Percentiles rank a stretch among this genome's conserved stretches.
These are phyloP conservation scores for Cicer bijugum DNA, from an alignment of 306 rosid species.

Conservation along the genomic window DNA sequence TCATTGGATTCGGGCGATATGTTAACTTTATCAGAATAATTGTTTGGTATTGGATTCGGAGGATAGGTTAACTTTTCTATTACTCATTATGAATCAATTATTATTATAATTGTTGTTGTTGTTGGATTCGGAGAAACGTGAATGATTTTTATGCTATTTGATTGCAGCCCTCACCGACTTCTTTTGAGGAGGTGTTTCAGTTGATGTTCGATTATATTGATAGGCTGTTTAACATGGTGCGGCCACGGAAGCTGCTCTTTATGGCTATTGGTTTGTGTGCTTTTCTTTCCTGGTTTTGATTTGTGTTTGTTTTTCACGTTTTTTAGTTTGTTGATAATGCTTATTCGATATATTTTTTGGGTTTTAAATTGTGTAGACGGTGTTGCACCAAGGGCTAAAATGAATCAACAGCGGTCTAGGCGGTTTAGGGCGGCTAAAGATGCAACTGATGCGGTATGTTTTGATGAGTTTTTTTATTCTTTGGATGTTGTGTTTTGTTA, in stretches of 20 bases:
- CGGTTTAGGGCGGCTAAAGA: slow-evolving; percentile 97
- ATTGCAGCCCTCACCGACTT: slow-evolving; percentile 88
- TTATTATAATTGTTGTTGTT: background rate
- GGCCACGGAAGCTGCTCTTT: slow-evolving; percentile 89
- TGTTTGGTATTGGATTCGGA: background rate
- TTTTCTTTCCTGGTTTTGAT: background rate
- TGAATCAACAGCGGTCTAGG: slow-evolving; percentile 96
- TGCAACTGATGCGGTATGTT: slow-evolving; percentile 85
- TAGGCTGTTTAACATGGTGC: slow-evolving; percentile 85
- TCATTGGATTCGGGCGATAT: background rate
- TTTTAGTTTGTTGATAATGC: slow-evolving; percentile 25
- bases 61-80: background rate
- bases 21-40: too few relatives aligned
- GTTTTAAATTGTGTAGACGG: slow-evolving; percentile 65
- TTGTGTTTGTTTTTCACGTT: background rate
- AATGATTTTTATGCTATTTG: background rate
- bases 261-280: slow-evolving; percentile 92
- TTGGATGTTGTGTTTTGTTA: background rate
- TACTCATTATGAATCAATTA: too few relatives aligned
- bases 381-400: slow-evolving; percentile 99
- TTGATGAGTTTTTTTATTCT: slow-evolving; percentile 43
- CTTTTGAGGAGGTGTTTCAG: slow-evolving; percentile 83
- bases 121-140: background rate
- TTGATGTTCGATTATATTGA: slow-evolving; percentile 97
- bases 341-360: slow-evolving; percentile 13